phyloP scores from a whole-genome alignment of 2,329 filamentous ascomycete genomes.

The Pseudogymnoascus sp. region DNA sequence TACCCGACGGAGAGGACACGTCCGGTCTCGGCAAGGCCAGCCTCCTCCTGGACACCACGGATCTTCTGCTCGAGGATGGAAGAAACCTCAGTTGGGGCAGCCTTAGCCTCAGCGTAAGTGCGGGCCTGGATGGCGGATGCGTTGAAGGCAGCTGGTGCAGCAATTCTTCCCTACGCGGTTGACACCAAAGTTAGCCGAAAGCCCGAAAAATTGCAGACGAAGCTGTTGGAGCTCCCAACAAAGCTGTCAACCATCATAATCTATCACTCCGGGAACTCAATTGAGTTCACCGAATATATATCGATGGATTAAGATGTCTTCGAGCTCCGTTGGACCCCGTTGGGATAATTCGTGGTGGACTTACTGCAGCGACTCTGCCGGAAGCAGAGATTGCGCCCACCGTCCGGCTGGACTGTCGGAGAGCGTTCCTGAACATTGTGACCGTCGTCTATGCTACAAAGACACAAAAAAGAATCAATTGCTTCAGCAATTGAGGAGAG shows the following conservation, averaged over 20 bases:
- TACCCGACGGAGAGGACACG: conserved; percentile 99
- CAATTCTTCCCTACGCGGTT: conserved; percentile 69
- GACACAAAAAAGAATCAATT: conserved; percentile 53
- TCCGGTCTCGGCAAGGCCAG: conserved; percentile 93
- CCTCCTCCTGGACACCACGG: conserved; percentile 95
- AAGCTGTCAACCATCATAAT: conserved; percentile 35
- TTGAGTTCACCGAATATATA: conserved; percentile 36
- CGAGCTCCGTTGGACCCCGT: conserved; percentile 35
- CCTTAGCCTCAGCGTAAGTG: conserved; percentile 92
- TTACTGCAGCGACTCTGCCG: conserved; percentile 89
- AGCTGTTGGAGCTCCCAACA: conserved; percentile 30
- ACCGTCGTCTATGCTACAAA: conserved; percentile 46
- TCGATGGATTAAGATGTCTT: conserved; percentile 26
- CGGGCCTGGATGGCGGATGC: conserved; percentile 65
- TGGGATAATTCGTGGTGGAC: conserved; percentile 46
- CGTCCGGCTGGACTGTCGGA: conserved; percentile 93
- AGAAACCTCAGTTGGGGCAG: conserved; percentile 93
- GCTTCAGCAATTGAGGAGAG: conserved; percentile 58
- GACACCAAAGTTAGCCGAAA: conserved; percentile 48
- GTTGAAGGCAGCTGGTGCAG: conserved; percentile 70
- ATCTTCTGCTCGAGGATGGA: conserved; percentile 99
- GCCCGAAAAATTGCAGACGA: conserved; percentile 36
- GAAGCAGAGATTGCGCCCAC: conserved; percentile 89
- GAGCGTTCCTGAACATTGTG: conserved; percentile 96
- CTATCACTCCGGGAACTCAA: conserved; percentile 23